Base-by-base conservation (phyloP, 805 yeast species). In the Myxozyma vanderwaltii region DNA sequence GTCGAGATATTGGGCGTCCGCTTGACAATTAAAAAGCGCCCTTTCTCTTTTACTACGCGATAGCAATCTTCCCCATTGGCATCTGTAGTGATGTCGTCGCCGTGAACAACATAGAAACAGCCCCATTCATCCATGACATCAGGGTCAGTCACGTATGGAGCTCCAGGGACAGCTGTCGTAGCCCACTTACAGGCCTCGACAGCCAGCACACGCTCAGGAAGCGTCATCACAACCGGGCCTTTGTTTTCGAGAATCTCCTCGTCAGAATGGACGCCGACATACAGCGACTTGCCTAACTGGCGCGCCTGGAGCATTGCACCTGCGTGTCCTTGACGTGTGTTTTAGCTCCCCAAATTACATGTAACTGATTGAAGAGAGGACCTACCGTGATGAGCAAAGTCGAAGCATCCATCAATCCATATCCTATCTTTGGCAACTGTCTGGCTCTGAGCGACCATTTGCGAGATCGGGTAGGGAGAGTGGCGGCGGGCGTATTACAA, bases 361-460 rank as follows among this genome's bases (percentile, higher is more conserved):
- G n/a, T n/a, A n/a, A n/a, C n/a, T n/a, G 21, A 31, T 8, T 4
- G 43, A 27, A 2, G 27, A 38, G 33, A 27, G 23, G 13, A 5
- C 17, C 5, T 23, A 75, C 82, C 98, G 70, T 94, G 98, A 72
- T 94, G 99, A 43, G 96, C 89, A 75, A 94, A 94, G 73, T 94
- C 99, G 75, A 94, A 94, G 72, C 99, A 94, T 0, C 99, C 99
- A 72, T 94, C 99, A 29, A 94, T 84, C 99, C 99, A 94, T 60
- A 92, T 86, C 52, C 86, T 70, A 50, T 65, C 68, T n/a, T 50
- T 60, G 21, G 63, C 35, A n/a, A 49, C 59, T 4, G 41, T 8
- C 40, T 48, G 33, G 10, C 10, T 29, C 43, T 33, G 29, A 8
- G 61, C 46, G 33, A 57, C 61, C 61, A 57, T 56, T 29, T 36